Evolutionary conservation across 306 rosid genomes (phyloP), one percentile per base, ranked within the genome.

Genomic region (Citrullus colocynthis): DNA sequence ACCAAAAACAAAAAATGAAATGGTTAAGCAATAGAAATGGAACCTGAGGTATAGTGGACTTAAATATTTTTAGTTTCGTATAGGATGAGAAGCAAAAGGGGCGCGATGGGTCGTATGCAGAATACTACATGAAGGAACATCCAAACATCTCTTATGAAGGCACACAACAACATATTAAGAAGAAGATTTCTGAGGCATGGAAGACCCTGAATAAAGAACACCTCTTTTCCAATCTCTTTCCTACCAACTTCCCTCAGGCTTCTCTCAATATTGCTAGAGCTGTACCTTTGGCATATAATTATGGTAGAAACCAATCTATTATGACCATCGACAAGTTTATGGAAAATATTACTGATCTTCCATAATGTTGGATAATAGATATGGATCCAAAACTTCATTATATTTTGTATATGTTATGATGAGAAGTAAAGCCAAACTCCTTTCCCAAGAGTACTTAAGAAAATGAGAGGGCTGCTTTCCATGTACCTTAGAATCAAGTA

Each of bases 261-360:
- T 82, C 89, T 58, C 87, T 84, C 5, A 87, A 90, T 66, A 76
- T 87, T 13, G 89, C 90, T 28, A 87, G 96, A 81, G 79, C 86
- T 85, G 89, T 87, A 0, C 93, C 90, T 1, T 72, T 91, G 83
- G 81, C 86, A 84, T 91, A 85, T 59, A 67, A 61, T 72, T 89
- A 91, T 34, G 91, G 89, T 10, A 61, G 80, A 5, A 78, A 82
- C 0, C 89, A 91, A 17, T 55, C 83, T 41, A 88, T 89, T 55
- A 88, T 87, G 0, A 59, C 24, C 11, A 57, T 90, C 36, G 85
- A 87, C 77, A 42, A 67, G 16, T 82, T 57, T 39, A 48, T 86
- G 57, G 81, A 85, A 62, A 14, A 14, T 62, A 48, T 48, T 48
- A 16, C 52, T 62, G 20, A 12, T 32, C 1, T 62, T 62, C 32